Evolutionary conservation across 1,284 basidiomycete genomes (phyloP).

Genomic region (Leccinum subatratum): DNA sequence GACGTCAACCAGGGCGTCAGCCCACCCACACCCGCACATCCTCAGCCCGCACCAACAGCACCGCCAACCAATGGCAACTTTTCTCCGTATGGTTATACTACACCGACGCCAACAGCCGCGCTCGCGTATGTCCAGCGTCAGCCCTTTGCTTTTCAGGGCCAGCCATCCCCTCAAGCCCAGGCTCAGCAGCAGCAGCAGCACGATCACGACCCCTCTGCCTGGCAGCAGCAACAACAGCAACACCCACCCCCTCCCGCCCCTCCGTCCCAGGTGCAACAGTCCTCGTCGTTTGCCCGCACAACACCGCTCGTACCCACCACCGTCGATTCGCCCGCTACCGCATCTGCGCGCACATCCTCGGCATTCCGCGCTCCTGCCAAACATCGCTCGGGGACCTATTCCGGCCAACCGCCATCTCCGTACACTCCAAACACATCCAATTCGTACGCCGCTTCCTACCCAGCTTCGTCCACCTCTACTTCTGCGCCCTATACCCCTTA

Average conservation of each 20-base stretch:
- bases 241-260: background rate
- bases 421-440: slow-evolving; percentile 24
- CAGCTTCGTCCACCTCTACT: slow-evolving; percentile 18
- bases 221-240: slow-evolving; percentile 15
- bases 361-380: slow-evolving; percentile 21
- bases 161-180: slow-evolving; percentile 29
- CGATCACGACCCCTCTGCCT: slow-evolving; percentile 22
- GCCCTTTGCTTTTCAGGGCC: slow-evolving; percentile 22
- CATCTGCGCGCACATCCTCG: slow-evolving; percentile 13
- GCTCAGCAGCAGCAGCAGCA: slow-evolving; percentile 28
- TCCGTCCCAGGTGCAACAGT: slow-evolving; percentile 22
- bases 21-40: background rate
- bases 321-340: slow-evolving; percentile 29
- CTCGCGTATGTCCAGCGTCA: slow-evolving; percentile 24
- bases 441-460: slow-evolving; percentile 16
- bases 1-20: slow-evolving; percentile 26
- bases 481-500: slow-evolving; percentile 24
- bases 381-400: slow-evolving; percentile 20
- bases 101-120: background rate
- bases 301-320: slow-evolving; percentile 36
- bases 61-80: background rate
- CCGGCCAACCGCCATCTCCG: slow-evolving; percentile 16
- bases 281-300: slow-evolving; percentile 25
- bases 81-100: background rate
- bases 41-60: background rate